Base-by-base conservation (phyloP, 805 yeast genomes). In the Priceomyces haplophilus region DNA sequence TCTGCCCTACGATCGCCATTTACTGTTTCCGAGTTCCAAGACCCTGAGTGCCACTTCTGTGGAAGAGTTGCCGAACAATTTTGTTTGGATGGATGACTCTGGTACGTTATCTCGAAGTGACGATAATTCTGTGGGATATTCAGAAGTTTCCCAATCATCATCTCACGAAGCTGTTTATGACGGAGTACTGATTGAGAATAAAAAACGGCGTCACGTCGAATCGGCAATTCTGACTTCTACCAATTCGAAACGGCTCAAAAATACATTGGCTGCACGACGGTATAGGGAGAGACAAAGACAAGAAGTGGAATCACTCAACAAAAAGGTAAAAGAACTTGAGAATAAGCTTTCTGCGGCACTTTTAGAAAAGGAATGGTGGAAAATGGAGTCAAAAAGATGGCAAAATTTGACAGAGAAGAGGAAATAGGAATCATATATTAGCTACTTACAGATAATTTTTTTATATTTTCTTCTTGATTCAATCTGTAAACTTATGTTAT, bases 371-470 rank as follows among this genome's bases (percentile, higher is more conserved):
- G 40, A 32, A 15, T 44, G 47, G 47, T 44, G 47, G 47, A 30
- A 40, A 21, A 44, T 44, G 47, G 47, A 44, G 29, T 40, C 47
- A 1, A 35, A 35, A 20, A 44, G 43, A 17, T 44, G 47, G 47
- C 33, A 34, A 19, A 36, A 36, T 25, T 31, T 33, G 15, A 37
- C 41, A n/a, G 37, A 33, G 36, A 34, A 27, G 33, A 35, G 19
- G 17, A 27, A 37, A 10, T 17, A 25, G 25, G 23, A 41, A n/a
- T 30, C 12, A 13, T 30, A 7, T 30, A 13, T 30, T n/a, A 30
- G 15, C 12, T 30, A 13, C 5, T 30, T 30, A 10, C 12, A 25
- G 30, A 25, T 25, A 10, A 10, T 25, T 25, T 25, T 25, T 25
- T 25, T 29, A 13, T 29, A 13, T 29, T 29, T 29, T 4, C 4